Evolutionary conservation across 164 flowering plant species (phyloP).

Genomic region (Piper longum): DNA sequence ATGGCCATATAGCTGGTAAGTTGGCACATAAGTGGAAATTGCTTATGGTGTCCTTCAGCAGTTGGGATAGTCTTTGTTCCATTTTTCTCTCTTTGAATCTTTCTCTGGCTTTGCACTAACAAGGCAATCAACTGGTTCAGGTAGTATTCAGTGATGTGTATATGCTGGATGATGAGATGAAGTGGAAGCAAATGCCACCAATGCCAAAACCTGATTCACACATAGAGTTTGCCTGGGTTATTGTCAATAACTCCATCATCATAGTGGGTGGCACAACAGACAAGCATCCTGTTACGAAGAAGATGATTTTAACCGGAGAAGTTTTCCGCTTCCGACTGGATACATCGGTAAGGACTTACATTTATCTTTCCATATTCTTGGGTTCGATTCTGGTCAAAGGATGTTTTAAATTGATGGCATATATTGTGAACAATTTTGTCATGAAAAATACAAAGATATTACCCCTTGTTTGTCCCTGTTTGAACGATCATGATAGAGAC

Average conservation of each 20-base stretch:
- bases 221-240: slow-evolving; percentile 78
- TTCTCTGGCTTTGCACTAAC: no score
- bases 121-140: slow-evolving; percentile 16
- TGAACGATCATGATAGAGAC: not conserved
- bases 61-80: not conserved
- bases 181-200: slow-evolving; percentile 63
- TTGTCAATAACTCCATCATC: slow-evolving; percentile 68
- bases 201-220: slow-evolving; percentile 96
- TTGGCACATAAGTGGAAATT: no score
- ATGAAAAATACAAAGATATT: no score
- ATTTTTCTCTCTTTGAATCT: not conserved
- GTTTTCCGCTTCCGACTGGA: slow-evolving; percentile 53
- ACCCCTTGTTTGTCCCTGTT: not conserved
- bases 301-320: slow-evolving; percentile 77
- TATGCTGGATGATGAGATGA: slow-evolving; percentile 77
- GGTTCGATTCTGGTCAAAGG: not conserved
- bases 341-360: slow-evolving; percentile 33
- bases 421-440: not conserved
- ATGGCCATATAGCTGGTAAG: no score
- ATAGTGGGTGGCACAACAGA: slow-evolving; percentile 88
- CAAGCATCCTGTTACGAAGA: slow-evolving; percentile 73
- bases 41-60: no score
- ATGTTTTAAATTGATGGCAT: not conserved
- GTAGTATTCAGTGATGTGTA: slow-evolving; percentile 69
- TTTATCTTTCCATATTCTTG: not conserved